phyloP scores from a whole-genome alignment of 352 stramenopile species.

The Albugo candida region DNA sequence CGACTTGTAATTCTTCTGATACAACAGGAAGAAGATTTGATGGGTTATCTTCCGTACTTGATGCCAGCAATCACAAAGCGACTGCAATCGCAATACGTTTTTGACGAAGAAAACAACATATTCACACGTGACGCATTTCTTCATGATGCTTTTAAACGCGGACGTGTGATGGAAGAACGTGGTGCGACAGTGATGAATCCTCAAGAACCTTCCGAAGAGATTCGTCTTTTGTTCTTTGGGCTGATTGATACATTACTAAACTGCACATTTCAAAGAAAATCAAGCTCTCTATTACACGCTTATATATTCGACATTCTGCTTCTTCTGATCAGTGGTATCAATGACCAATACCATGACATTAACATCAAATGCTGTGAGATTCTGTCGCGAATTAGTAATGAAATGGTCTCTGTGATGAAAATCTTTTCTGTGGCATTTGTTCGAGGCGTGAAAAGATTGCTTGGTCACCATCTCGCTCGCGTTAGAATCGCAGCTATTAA shows the following conservation, averaged over 20 bases:
- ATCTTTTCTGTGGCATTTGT: slow-evolving; percentile 84
- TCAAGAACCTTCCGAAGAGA: slow-evolving; percentile 53
- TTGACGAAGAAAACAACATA: slow-evolving; percentile 54
- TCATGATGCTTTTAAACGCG: slow-evolving; percentile 54
- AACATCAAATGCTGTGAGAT: slow-evolving; percentile 52
- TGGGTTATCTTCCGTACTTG: slow-evolving; percentile 49
- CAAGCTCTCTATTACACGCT: slow-evolving; percentile 55
- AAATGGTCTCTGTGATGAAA: slow-evolving; percentile 85
- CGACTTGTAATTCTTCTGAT: slow-evolving; percentile 28
- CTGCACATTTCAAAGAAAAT: slow-evolving; percentile 23
- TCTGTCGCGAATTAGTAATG: slow-evolving; percentile 21
- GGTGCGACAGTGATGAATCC: slow-evolving; percentile 15
- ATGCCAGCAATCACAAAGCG: slow-evolving; percentile 47
- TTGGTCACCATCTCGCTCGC: slow-evolving; percentile 79
- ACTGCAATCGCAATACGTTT: slow-evolving; percentile 38
- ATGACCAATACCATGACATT: slow-evolving; percentile 77
- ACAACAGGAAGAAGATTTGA: slow-evolving; percentile 19
- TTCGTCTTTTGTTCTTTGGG: slow-evolving; percentile 37
- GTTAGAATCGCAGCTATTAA: slow-evolving; percentile 76
- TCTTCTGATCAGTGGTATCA: slow-evolving; percentile 38
- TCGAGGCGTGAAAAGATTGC: slow-evolving; percentile 50
- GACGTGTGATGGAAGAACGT: slow-evolving; percentile 24
- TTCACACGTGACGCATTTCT: slow-evolving; percentile 50
- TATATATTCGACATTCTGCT: slow-evolving; percentile 67
- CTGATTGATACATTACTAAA: slow-evolving; percentile 28